Conservation (phyloP, 2,329 filamentous ascomycete genomes). For the Stenocarpella maydis region DNA sequence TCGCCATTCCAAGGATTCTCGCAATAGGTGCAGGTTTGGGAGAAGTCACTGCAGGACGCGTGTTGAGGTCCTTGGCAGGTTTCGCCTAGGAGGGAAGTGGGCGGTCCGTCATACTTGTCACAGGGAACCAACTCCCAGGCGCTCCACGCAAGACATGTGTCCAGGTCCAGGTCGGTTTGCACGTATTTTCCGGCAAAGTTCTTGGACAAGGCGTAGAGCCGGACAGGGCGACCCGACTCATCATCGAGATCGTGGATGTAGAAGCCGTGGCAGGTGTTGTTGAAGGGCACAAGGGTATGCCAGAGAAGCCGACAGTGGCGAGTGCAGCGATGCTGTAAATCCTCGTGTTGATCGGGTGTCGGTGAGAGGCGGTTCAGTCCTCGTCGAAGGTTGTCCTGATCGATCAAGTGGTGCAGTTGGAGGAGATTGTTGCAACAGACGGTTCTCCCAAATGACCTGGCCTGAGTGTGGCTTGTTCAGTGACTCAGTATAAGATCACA, state of each 20-base stretch:
- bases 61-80: background rate
- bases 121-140: background rate
- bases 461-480: background rate
- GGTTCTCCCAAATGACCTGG: background rate
- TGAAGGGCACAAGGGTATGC: background rate
- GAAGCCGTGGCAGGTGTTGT: background rate
- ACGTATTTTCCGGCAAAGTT: background rate
- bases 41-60: background rate
- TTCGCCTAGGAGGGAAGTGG: too few relatives aligned
- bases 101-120: background rate
- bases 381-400: background rate
- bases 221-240: background rate
- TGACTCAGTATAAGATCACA: background rate
- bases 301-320: background rate
- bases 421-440: background rate
- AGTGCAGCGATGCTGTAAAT: background rate
- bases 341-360: background rate
- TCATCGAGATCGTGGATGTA: background rate
- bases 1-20: background rate
- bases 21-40: background rate
- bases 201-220: background rate
- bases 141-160: background rate
- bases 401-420: background rate
- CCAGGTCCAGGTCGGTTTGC: background rate
- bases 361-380: background rate